Evolutionary conservation across 805 yeast genomes (phyloP), one percentile per base, ranked within the genome.

Genomic region (Metschnikowia continentalis): DNA sequence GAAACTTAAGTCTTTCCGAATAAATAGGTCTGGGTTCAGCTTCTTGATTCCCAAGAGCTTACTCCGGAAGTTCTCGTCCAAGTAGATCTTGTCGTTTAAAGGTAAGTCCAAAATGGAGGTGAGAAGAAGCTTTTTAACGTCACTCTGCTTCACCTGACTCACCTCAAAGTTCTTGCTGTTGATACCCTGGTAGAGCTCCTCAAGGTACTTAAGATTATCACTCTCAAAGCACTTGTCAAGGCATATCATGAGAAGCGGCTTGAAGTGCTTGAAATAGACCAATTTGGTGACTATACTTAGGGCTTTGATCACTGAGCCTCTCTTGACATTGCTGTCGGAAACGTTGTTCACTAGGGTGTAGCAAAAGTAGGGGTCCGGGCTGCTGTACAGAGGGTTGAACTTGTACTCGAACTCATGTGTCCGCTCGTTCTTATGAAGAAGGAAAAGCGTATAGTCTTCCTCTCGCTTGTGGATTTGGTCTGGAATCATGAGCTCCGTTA

Each of bases 251-350:
- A 85, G 61, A 48, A 84, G 58, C 6, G 88, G 89, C 59, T 79
- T 80, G 66, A 83, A 82, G 36, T 77, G 75, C 51, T 76, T 76
- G 62, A 82, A 81, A 60, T 72, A 80, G 35, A 75, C 65, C 47
- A 80, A 65, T 13, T 73, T 69, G 2, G 90, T 82, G 1, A 84
- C 76, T 8, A 86, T 66, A 5, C 86, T 79, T 50, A 86, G 68
- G 2, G 88, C 71, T 59, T 79, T 80, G 50, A 86, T 82, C 15
- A 69, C 67, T 2, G 83, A 79, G 1, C 90, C 90, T 58, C 91
- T 71, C 48, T 72, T 72, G 48, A 76, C 76, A 6, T 60, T 49
- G 37, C 73, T 74, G 51, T 70, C 71, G 47, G 74, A 68, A 23
- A 82, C 71, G 52, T 79, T 80, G 48, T 60, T 64, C 35, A 82